A percentile compares a stretch with the other conserved stretches of the same genome.
phyloP scores from a whole-genome alignment of 345 rosid genomes.

The Gossypium turneri region DNA sequence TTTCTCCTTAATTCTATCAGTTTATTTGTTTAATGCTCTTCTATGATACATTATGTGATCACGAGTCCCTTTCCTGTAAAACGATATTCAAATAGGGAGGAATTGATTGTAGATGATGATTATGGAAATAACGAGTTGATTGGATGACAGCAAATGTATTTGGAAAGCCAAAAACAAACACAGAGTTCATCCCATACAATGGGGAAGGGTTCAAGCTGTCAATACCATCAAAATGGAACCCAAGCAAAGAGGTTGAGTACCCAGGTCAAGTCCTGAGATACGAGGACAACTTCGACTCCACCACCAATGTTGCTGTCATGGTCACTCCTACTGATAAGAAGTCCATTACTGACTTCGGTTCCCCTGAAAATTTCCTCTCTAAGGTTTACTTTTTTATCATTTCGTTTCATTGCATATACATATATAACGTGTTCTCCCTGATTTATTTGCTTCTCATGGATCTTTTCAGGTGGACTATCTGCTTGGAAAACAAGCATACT shows the following conservation, averaged over 20 bases:
- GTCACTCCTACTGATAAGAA: not conserved
- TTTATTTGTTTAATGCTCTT: not conserved
- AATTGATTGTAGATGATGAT: no score
- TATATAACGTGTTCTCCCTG: not conserved
- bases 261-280: not conserved
- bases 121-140: not conserved
- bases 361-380: not conserved
- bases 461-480: not conserved
- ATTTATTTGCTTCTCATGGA: not conserved
- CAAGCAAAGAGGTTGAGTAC: not conserved
- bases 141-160: not conserved
- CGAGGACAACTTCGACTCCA: slow-evolving; percentile 3
- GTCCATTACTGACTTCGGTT: not conserved
- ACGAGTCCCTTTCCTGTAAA: no score
- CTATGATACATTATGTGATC: no score
- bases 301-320: not conserved
- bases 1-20: not conserved
- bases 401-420: not conserved
- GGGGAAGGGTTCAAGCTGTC: not conserved
- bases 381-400: not conserved
- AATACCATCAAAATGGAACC: slow-evolving; percentile 3
- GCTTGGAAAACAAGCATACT: not conserved
- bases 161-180: not conserved
- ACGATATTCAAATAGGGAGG: no score
- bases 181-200: not conserved